Evolutionary conservation across 225 moss, liverwort and hornwort genomes (phyloP), one percentile per base, ranked within the genome.

Genomic region (Takakia lepidozioides): DNA sequence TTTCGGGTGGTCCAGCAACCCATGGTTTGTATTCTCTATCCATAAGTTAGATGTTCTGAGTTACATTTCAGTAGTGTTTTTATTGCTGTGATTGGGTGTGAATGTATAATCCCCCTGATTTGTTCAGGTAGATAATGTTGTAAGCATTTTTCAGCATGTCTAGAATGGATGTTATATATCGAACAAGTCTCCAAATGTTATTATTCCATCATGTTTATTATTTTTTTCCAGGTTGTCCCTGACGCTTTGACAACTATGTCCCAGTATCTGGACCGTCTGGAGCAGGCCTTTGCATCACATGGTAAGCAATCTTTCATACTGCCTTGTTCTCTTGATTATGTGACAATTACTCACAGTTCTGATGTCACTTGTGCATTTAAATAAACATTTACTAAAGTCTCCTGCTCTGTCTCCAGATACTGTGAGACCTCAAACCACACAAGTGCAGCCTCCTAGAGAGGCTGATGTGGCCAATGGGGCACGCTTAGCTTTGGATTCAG

Each of bases 201-300:
- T 73, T n/a, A 70, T 57, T 66, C n/a, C n/a, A n/a, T n/a, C n/a
- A n/a, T n/a, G n/a, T n/a, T 30, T 43, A 48, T 70, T 48, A 65
- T 78, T 74, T 73, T 71, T 70, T 90, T 76, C 84, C 95, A 98
- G 95, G 98, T 98, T 76, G 80, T 98, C 67, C 87, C 98, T 98
- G 98, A 98, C 85, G 98, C 91, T 91, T 98, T 98, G 91, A 85
- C 98, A 98, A 98, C 98, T 68, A 98, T 98, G 91, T 91, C 98
- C 87, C 98, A 98, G 91, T 98, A 98, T 83, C 58, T 98, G 91
- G 98, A 98, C 67, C 91, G 98, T 27, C 73, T 98, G 91, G 98
- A 91, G 91, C 87, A 91, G 67, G 73, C 91, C 23, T 81, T 85
- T 71, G 72, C 87, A 52, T 51, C 80, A 52, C 76, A 76, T 51